Conservation (phyloP, 208 protist genomes). For the Trypanosoma scelopori region DNA sequence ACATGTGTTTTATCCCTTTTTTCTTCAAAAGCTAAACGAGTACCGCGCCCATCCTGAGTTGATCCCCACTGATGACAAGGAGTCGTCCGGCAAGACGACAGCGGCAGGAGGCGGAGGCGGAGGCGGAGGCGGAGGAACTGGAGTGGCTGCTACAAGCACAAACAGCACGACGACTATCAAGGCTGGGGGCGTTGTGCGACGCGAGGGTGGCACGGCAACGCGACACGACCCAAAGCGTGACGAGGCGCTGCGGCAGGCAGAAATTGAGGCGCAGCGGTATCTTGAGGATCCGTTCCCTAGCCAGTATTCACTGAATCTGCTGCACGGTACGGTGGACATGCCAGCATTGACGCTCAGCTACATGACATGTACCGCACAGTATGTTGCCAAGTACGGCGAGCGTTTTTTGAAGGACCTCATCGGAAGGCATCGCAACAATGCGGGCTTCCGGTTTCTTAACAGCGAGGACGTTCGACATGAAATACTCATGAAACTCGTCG, state of each 20-base stretch:
- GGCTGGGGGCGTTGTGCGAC: constrained; percentile 45
- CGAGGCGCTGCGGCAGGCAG: constrained; percentile 67
- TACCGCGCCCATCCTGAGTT: constrained; percentile 75
- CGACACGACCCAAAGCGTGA: constrained; percentile 57
- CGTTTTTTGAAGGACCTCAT: constrained; percentile 62
- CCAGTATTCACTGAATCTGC: constrained; percentile 64
- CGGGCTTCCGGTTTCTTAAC: constrained; percentile 70
- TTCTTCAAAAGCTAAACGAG: constrained; percentile 81
- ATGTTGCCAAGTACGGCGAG: constrained; percentile 85
- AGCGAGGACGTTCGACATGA: constrained; percentile 75
- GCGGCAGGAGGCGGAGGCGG: constrained; percentile 30
- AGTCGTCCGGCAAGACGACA: constrained; percentile 28
- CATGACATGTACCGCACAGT: constrained; percentile 81
- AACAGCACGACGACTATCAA: constrained; percentile 44
- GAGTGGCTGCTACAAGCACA: constrained; percentile 22
- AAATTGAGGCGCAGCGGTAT: constrained; percentile 73
- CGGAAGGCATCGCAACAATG: constrained; percentile 63
- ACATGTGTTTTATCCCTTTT: constrained; percentile 91
- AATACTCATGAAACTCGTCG: constrained; percentile 70
- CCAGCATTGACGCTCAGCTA: constrained; percentile 66
- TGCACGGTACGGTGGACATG: constrained; percentile 67
- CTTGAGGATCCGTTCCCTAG: constrained; percentile 79
- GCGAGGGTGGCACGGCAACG: constrained; percentile 58
- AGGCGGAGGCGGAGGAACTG: no score
- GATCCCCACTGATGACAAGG: constrained; percentile 31